Evolutionary conservation across 148 eudicot genomes (phyloP), one percentile per base, ranked within the genome.

Genomic region (Camellia granthamiana): DNA sequence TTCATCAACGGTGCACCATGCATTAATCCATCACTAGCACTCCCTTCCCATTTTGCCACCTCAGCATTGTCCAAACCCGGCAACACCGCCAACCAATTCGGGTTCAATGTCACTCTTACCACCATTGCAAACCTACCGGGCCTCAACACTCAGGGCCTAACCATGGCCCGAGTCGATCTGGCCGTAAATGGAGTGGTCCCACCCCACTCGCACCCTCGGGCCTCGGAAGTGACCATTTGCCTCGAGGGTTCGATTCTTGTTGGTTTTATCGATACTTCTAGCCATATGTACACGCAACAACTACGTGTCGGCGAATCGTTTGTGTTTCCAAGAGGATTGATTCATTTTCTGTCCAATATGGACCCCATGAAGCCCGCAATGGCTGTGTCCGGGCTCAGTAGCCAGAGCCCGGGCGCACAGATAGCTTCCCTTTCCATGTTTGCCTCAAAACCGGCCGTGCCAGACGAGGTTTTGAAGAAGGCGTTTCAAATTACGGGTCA

Each of bases 201-300:
- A 4, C 93, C 94, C 1, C 97, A 95, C 82, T 81, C 91, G 3
- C 99, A 95, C 85, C 97, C 99, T 3, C 87, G 99, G 66, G 98
- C 98, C 65, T 87, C 99, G 0, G 98, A 96, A 23, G 93, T 92
- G 19, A 87, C 94, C 79, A 89, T 89, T 9, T 84, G 95, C 75
- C 84, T 92, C 0, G 80, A 84, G 58, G 99, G 97, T 1, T 86
- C 90, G 0, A 85, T 96, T 49, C 81, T 92, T 0, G 98, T 92
- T 46, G 98, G 97, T 47, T 92, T 96, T 75, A 85, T 96, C 1
- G 92, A 92, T 72, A 91, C 95, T 2, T 82, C 92, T 0, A 90
- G 90, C 16, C 81, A 78, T 13, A 64, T 87, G 43, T 91, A 81
- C 60, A 88, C 93, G 0, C 94, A 90, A 69, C 71, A 81, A 41